Percentiles rank a stretch among this genome's conserved stretches.
Evolutionary conservation across 73 alveolate genomes (phyloP).

Genomic region (Paramecium pentaurelia): DNA sequence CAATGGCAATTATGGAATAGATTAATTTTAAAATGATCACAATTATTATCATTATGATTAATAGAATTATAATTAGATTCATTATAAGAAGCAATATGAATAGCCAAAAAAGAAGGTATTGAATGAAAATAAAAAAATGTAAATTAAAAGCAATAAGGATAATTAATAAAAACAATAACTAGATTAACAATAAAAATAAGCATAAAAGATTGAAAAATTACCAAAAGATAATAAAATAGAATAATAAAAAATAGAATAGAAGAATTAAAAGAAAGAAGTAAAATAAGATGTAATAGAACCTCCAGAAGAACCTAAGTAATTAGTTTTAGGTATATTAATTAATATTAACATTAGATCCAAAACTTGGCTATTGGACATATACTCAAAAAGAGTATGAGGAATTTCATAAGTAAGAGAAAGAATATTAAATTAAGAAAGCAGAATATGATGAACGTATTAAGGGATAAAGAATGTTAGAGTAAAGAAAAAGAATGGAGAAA

Average conservation of each 20-base stretch:
- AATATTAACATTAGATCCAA: background rate
- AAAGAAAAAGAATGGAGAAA: background rate
- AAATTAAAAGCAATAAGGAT: background rate
- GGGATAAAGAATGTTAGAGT: background rate
- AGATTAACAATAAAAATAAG: background rate
- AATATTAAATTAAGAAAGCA: background rate
- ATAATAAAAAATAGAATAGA: background rate
- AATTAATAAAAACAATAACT: background rate
- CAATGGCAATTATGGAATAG: background rate
- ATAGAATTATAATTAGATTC: background rate
- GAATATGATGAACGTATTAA: background rate
- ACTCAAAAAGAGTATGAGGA: background rate
- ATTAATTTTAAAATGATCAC: background rate
- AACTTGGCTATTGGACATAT: slow-evolving; percentile 30
- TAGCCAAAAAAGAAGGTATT: background rate
- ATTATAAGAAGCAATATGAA: background rate
- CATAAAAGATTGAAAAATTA: background rate
- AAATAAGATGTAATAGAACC: background rate
- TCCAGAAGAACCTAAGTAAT: slow-evolving; percentile 18
- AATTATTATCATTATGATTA: background rate
- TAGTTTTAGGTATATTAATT: background rate
- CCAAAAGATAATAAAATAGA: background rate
- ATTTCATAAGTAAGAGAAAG: background rate
- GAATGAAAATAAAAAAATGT: background rate
- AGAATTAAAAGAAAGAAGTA: background rate